Evolutionary conservation across 1,139 yeast genomes (phyloP), one percentile per base, ranked within the genome.

Genomic region (Ogataea hybrid): DNA sequence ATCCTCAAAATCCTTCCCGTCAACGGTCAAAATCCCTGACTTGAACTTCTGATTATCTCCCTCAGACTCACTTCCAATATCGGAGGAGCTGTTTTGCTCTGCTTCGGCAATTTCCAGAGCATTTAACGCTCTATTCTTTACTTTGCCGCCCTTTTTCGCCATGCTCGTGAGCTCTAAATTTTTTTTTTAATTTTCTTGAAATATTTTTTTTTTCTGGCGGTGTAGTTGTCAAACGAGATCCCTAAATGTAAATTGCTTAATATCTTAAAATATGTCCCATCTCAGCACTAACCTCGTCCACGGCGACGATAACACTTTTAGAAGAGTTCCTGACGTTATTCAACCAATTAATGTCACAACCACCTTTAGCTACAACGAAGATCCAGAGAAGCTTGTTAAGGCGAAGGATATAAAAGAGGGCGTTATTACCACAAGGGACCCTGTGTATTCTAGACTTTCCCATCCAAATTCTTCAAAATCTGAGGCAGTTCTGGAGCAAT

Each of bases 341-440:
- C 81, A 95, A 4, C 95, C 97, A 17, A 81, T 90, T 44, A 86
- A 84, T 51, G 81, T 87, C 5, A 65, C 95, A 2, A 84, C 97
- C 5, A 90, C 95, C 0, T 89, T 68, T 61, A 71, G 77, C 39
- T 89, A 89, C 62, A 65, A 75, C 18, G 59, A 69, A 2, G 74
- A 86, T 50, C 89, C 92, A 0, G 67, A 63, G 0, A 61, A 70
- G 14, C 61, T 75, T 23, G 59, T 68, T n/a, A 72, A 77, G 21
- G 72, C 73, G 5, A 55, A 53, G 2, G 79, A 75, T 28, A 55
- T 51, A 28, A 52, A 53, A 21, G 35, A 42, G 15, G 46, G 42
- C 2, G 48, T 47, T 6, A 48, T 54, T 18, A 56, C 70, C 42
- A 57, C 57, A 1, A 60, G 58, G 23, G 51, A 57, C 3, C 73